Evolutionary conservation across 164 flowering plant genomes (phyloP).

Genomic region (Tinospora cordifolia): DNA sequence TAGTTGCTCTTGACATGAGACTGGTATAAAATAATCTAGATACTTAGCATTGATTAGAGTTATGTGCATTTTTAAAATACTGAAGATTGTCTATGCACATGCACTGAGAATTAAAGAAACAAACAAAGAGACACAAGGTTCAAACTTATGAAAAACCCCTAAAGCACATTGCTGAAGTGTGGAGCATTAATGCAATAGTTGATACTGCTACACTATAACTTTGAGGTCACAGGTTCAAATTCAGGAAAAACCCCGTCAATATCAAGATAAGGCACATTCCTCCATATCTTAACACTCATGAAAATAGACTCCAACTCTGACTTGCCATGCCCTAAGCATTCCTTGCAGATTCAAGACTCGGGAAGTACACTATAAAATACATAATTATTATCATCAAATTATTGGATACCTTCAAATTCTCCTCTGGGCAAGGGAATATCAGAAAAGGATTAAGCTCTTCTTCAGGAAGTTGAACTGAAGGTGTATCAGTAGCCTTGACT

Average conservation of each 20-base stretch:
- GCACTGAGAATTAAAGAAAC: background rate
- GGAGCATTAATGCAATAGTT: too few relatives aligned
- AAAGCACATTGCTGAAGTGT: background rate
- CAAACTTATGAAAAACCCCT: background rate
- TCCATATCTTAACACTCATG: background rate
- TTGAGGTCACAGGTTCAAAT: too few relatives aligned
- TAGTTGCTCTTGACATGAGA: background rate
- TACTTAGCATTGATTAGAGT: background rate
- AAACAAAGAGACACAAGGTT: background rate
- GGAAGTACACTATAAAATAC: background rate
- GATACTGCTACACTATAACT: too few relatives aligned
- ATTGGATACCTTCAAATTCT: slow-evolving; percentile 63
- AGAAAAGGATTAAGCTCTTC: slow-evolving; percentile 81
- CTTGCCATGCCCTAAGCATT: background rate
- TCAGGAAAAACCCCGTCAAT: too few relatives aligned
- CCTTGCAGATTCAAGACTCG: background rate
- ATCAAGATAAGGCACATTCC: too few relatives aligned
- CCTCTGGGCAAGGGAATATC: slow-evolving; percentile 79
- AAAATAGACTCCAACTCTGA: background rate
- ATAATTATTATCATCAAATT: background rate
- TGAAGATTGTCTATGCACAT: background rate
- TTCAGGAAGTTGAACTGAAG: slow-evolving; percentile 46
- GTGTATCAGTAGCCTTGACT: slow-evolving; percentile 23
- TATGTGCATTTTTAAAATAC: background rate
- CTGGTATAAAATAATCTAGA: too few relatives aligned